Base-by-base conservation (phyloP, 1,284 basidiomycete species). In the Cryptococcus sp. region DNA sequence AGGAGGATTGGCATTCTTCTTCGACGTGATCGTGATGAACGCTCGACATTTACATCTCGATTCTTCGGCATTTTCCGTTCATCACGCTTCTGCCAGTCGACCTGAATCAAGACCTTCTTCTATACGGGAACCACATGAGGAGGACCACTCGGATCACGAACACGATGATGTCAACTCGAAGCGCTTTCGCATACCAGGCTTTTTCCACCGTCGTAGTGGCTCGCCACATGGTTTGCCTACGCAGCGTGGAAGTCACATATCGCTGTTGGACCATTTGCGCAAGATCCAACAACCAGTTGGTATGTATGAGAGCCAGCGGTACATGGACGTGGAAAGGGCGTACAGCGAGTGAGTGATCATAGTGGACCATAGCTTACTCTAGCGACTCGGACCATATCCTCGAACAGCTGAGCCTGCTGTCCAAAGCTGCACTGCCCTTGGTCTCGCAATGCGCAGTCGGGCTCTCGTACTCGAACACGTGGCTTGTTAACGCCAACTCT, bases 251-350 rank as follows among this genome's bases (percentile, higher is more conserved):
- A 68, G 66, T 43, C 59, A 68, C 44, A 23, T 65, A 0, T 68
- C 65, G 3, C 46, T 72, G 18, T 43, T 71, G 45, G 72, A 72
- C 9, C 55, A 60, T 22, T 48, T 71, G 32, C 56, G 64, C 9
- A 71, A 66, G 46, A 36, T 50, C 1, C 67, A 87, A 63, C 75
- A 79, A 31, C 81, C 81, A 0, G 88, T 91, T 0, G 88, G 87
- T 0, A 81, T 87, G 9, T 89, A 89, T 58, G 87, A 91, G 69
- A 82, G 80, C 11, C 82, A 86, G 60, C 74, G 82, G 31, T 90
- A 89, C 64, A 77, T 88, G 60, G 81, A 88, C 55, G 74, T 90
- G 4, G 87, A 91, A 63, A 77, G 80, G 14, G 78, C 72, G 10
- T 74, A 62, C 32, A 54, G 50, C 25, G 45, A 51, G 65, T 65